A percentile compares a stretch with the other conserved stretches of the same genome.
phyloP scores from a whole-genome alignment of 345 rosid species.

The Cardamine occulta region DNA sequence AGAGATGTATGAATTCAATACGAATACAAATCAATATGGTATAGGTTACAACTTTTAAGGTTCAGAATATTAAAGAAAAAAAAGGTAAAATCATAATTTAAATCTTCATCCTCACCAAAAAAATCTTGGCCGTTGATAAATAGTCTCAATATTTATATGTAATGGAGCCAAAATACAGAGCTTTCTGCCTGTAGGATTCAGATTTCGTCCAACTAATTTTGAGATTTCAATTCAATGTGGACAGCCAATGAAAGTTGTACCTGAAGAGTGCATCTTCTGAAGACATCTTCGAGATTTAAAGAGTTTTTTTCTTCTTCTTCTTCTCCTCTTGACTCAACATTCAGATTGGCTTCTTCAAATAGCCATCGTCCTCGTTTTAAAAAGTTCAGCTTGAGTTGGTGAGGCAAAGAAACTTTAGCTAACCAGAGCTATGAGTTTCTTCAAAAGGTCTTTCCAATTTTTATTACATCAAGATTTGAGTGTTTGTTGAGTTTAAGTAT shows the following conservation, averaged over 20 bases:
- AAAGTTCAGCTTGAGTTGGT: neutral
- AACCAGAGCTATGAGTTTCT: neutral
- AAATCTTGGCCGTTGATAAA: neutral
- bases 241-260: constrained; percentile 58
- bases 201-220: constrained; percentile 72
- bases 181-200: constrained; percentile 48
- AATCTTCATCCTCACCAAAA: neutral
- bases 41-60: neutral
- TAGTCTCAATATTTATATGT: neutral
- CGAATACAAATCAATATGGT: neutral
- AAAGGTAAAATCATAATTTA: neutral
- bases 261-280: constrained; percentile 45
- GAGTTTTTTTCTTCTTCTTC: neutral
- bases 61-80: too few species aligned
- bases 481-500: neutral
- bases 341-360: neutral
- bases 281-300: neutral
- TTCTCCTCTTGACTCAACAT: neutral
- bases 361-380: neutral
- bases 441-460: neutral
- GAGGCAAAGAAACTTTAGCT: neutral
- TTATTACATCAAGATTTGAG: neutral
- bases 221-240: constrained; percentile 63
- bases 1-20: neutral
- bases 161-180: constrained; percentile 25